Percentiles rank a stretch among this genome's conserved stretches.
Evolutionary conservation across 345 rosid species (phyloP).

Genomic region (Eucalyptus guilfoylei): DNA sequence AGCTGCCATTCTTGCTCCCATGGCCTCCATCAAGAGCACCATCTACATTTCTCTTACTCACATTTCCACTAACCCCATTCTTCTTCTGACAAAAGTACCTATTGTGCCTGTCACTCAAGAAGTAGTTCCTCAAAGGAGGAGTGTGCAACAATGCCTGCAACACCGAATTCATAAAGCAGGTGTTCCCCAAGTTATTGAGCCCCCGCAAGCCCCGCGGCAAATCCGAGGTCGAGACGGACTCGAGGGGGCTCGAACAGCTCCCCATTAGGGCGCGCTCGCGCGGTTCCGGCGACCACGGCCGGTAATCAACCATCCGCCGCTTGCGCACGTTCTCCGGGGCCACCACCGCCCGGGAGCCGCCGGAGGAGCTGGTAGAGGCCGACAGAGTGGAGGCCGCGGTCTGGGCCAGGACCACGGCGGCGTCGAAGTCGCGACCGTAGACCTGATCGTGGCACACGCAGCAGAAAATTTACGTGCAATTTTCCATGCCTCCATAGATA

Average conservation of each 20-base stretch:
- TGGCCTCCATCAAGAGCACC: constrained; percentile 47
- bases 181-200: constrained; percentile 73
- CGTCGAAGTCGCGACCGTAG: constrained; percentile 72
- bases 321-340: neutral
- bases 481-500: too few relatives aligned
- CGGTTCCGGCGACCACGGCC: constrained; percentile 44
- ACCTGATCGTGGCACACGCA: constrained; percentile 69
- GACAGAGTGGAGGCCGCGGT: neutral
- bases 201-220: constrained; percentile 78
- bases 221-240: constrained; percentile 24
- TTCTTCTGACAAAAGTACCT: constrained; percentile 44
- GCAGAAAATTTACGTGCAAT: constrained; percentile 14
- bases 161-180: constrained; percentile 89
- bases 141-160: constrained; percentile 84
- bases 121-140: constrained; percentile 67
- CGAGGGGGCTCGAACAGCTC: constrained; percentile 27
- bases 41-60: constrained; percentile 1
- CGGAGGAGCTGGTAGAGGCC: constrained; percentile 30
- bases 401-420: constrained; percentile 23
- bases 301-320: constrained; percentile 19
- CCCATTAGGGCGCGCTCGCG: constrained; percentile 32
- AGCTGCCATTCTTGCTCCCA: constrained; percentile 27
- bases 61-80: neutral
- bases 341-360: constrained; percentile 16
- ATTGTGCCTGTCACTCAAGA: constrained; percentile 58